Evolutionary conservation across 2,329 filamentous ascomycete genomes (phyloP), one percentile per base, ranked within the genome.

Genomic region (Venturia nashicola): DNA sequence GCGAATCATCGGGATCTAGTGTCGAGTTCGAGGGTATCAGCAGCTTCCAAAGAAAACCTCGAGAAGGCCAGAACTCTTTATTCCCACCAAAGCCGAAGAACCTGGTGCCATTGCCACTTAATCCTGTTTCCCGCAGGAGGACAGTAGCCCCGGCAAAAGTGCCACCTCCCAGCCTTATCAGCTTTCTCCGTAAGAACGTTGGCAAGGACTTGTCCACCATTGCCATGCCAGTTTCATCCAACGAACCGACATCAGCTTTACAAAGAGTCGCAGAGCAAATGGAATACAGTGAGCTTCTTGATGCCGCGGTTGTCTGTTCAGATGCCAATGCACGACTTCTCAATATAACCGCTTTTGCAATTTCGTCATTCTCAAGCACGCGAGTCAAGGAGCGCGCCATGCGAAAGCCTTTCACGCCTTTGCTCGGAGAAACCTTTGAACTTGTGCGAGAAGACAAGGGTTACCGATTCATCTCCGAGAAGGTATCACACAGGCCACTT

Each of bases 121-220:
- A 82, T 5, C 70, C 76, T 0, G 80, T 95, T 2, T 75, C 80
- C 46, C 85, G 94, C 42, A 85, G 94, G 65, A 80, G 77, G 7
- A 87, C 84, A 0, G 85, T 99, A 18, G 82, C 86, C 3, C 80
- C 88, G 1, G 86, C 92, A 7, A 91, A 87, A 36, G 86, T 91
- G 16, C 79, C 86, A 65, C 94, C 94, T 0, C 94, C 94, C 0
- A 96, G 91, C 73, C 79, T 99, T 62, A 96, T 99, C 68, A 90
- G 90, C 0, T 96, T 97, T 73, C 82, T 97, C 40, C 86, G 94
- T 68, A 99, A 97, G 76, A 99, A 99, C 69, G 94, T 97, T 11
- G 94, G 94, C 72, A 99, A 99, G 75, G 94, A 99, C 75, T 80
- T 99, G 60, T 96, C 91, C 66, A 95, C 91, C 2, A 96, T 99